Evolutionary conservation across 352 stramenopile genomes (phyloP), one percentile per base, ranked within the genome.

Genomic region (Pythium monospermum): DNA sequence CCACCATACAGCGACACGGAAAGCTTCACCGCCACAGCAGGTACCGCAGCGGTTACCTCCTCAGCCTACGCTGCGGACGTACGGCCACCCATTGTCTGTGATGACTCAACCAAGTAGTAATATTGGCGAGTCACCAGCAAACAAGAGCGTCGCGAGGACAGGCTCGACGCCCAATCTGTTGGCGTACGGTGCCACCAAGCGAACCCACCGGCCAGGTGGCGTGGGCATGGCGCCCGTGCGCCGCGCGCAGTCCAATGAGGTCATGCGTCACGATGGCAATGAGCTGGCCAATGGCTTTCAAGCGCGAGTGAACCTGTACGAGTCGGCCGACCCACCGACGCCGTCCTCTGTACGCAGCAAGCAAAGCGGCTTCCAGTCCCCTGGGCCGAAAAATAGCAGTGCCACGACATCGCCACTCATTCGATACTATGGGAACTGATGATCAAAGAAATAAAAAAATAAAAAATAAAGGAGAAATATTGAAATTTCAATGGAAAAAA

Each of bases 161-260:
- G 25, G 23, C 28, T 64, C 57, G 26, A 52, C 57, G 23, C 57
- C 57, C 5, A 64, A 64, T n/a, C 26, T 64, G 31, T 23, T 64
- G 23, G 35, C 47, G 47, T 64, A 64, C 45, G 44, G 57, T 7
- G 36, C 43, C 6, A 59, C 49, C n/a, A 64, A 64, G 45, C 57
- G 57, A 16, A 64, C 57, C 22, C 41, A 64, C 49, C 57, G 57
- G 7, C 57, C 44, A 5, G 57, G 10, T 28, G 57, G 35, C 19
- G 31, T 32, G 4, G 57, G 57, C 30, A 64, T 56, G 49, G 57
- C 57, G 6, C 57, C 57, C 7, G 21, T 59, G 28, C 57, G 49
- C 15, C 49, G 47, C 7, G 41, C 33, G 23, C 19, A 49, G 19
- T 56, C 47, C n/a, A 38, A 49, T 35, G 39, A 38, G 3, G 55